Conservation (phyloP, 2,329 filamentous ascomycete genomes). For the Aaosphaeria arxii region DNA sequence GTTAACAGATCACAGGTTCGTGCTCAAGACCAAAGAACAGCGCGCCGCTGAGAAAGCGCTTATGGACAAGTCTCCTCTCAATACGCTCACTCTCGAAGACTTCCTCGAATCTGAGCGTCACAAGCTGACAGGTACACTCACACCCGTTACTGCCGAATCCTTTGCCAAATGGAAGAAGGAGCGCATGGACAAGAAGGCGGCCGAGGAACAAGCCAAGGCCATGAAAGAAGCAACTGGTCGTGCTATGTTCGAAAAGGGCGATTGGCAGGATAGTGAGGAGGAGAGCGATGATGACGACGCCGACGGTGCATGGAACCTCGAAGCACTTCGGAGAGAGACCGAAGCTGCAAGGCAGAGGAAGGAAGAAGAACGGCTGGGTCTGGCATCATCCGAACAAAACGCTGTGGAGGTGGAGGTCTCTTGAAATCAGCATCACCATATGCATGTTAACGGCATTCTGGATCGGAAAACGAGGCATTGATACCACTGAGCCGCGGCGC, state of each 20-base stretch:
- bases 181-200: conserved; percentile 89
- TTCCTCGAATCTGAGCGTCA: conserved; percentile 95
- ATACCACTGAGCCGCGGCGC: no score
- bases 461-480: no score
- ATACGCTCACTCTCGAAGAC: conserved; percentile 93
- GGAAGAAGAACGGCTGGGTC: conserved; percentile 67
- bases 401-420: background rate
- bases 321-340: conserved; percentile 80
- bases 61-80: conserved; percentile 91
- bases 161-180: conserved; percentile 99
- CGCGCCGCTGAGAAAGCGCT: conserved; percentile 91
- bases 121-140: conserved; percentile 87
- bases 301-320: conserved; percentile 70
- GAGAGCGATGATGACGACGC: conserved; percentile 65
- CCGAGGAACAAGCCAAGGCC: conserved; percentile 83
- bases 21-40: conserved; percentile 97
- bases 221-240: conserved; percentile 95
- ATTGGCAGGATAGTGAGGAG: conserved; percentile 70
- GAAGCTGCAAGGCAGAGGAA: conserved; percentile 70
- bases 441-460: no score
- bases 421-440: background rate
- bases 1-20: conserved; percentile 59
- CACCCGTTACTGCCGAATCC: conserved; percentile 86
- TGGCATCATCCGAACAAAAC: background rate
- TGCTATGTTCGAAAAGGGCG: conserved; percentile 93